These are phyloP conservation scores for Paralagenidium karlingii DNA, from an alignment of 352 stramenopile genomes.

Conservation along the genomic window DNA sequence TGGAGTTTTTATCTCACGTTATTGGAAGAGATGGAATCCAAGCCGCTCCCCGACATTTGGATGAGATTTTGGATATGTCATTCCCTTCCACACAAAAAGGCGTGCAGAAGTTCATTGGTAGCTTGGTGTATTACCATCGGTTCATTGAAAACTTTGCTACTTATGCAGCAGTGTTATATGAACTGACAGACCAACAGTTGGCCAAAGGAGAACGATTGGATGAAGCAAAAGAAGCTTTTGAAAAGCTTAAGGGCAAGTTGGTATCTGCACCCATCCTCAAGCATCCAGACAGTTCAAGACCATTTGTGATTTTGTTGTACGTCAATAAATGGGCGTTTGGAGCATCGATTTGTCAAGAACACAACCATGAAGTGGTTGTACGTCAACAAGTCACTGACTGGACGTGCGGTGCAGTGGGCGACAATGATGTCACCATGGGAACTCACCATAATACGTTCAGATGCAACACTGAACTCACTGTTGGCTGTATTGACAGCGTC, in stretches of 20 bases:
- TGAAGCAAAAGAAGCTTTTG: conserved; percentile 1
- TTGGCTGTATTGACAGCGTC: conserved; percentile 3
- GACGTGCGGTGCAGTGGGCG: conserved; percentile 4
- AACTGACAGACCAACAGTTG: conserved; percentile 3
- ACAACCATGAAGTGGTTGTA: conserved; percentile 10
- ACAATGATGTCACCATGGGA: conserved; percentile 5
- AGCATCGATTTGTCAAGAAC: conserved; percentile 5
- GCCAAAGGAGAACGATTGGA: neutral
- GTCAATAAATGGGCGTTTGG: conserved; percentile 7
- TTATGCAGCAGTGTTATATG: conserved; percentile 4
- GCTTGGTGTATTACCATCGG: conserved; percentile 8
- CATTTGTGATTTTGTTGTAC: conserved; percentile 3
- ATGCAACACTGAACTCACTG: neutral
- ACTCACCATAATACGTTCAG: conserved; percentile 5
- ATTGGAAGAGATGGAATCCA: conserved; percentile 3
- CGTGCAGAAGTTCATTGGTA: conserved; percentile 10
- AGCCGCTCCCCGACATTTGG: conserved; percentile 1
- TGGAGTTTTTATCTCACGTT: conserved; percentile 7
- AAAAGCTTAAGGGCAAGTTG: conserved; percentile 4
- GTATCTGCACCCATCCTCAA: conserved; percentile 1
- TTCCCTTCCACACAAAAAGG: conserved; percentile 5
- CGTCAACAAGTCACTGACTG: conserved; percentile 4
- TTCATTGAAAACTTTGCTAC: conserved; percentile 9
- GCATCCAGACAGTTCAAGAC: neutral
- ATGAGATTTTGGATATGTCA: neutral